Base-by-base conservation (phyloP, 768 basidiomycete genomes). In the Lactifluus piperatus region DNA sequence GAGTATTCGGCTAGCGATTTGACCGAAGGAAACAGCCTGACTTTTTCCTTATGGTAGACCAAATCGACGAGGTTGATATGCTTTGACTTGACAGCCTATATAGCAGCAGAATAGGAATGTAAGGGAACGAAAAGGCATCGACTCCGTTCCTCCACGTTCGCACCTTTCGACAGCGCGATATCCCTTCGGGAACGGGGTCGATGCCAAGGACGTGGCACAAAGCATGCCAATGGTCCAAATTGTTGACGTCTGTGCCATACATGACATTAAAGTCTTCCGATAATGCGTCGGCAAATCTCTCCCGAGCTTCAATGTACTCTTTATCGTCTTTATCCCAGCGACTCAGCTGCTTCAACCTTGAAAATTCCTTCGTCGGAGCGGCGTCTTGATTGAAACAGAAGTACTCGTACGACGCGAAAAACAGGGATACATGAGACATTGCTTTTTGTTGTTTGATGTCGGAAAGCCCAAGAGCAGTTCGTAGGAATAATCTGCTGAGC, bases 161-260 rank as follows among this genome's bases (percentile, higher is more conserved):
- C n/a, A 56, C 54, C 54, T 48, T 48, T 37, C 51, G 57, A 34
- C 51, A 58, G 1, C 34, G 20, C 1, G 16, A 29, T 30, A 58
- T 51, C 3, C 27, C 36, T 20, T 59, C 30, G 3, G 62, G 66
- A 3, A 60, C 16, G 4, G 62, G 64, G 5, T 44, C 46, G 26
- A 68, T 57, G 26, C 55, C 50, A 11, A 63, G 26, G 30, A 58
- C 56, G 26, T 27, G 24, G 43, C 65, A 66, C 2, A 68, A 49
- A 30, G 39, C 39, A 14, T 51, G 43, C 64, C 64, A 65, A 5
- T 60, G 44, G 9, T 48, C 18, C 22, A 67, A 48, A 53, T 57
- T 49, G 20, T 66, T 20, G n/a, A 41, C 47, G 30, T 62, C 53
- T 10, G 62, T 64, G 8, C 67, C 67, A 24, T 56, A 68, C 32